Evolutionary conservation across 345 rosid genomes (phyloP).

Genomic region (Eucalyptus polyanthemos): DNA sequence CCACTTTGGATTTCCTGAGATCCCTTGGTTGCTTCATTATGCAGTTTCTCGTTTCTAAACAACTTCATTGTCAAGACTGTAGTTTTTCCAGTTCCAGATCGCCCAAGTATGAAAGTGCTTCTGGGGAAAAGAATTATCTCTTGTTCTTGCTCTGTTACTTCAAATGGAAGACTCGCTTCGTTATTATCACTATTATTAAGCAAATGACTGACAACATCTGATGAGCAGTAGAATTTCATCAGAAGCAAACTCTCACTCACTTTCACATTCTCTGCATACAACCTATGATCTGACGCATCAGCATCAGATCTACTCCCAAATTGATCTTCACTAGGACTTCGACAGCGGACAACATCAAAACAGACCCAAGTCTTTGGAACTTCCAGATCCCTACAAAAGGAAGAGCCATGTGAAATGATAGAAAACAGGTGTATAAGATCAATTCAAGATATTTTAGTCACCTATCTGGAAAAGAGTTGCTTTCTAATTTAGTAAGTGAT

Average conservation of each 20-base stretch:
- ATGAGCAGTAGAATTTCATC: constrained; percentile 44
- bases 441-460: not conserved
- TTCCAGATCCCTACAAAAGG: constrained; percentile 19
- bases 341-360: constrained; percentile 2
- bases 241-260: constrained; percentile 35
- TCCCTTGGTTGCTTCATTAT: constrained; percentile 3
- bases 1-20: not conserved
- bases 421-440: not conserved
- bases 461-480: not conserved
- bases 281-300: not conserved
- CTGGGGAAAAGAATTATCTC: constrained; percentile 21
- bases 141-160: constrained; percentile 30
- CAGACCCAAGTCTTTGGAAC: constrained; percentile 25
- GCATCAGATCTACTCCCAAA: not conserved
- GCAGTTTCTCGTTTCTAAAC: constrained; percentile 20
- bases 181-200: constrained; percentile 17
- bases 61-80: constrained; percentile 36
- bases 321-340: not conserved
- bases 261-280: constrained; percentile 25
- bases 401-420: not conserved
- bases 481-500: not conserved
- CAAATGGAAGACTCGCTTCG: constrained; percentile 36
- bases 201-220: constrained; percentile 15
- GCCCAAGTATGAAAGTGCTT: constrained; percentile 37
- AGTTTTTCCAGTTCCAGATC: constrained; percentile 57